phyloP scores from a whole-genome alignment of 2,329 filamentous ascomycete genomes.

The Colletotrichum orbiculare region DNA sequence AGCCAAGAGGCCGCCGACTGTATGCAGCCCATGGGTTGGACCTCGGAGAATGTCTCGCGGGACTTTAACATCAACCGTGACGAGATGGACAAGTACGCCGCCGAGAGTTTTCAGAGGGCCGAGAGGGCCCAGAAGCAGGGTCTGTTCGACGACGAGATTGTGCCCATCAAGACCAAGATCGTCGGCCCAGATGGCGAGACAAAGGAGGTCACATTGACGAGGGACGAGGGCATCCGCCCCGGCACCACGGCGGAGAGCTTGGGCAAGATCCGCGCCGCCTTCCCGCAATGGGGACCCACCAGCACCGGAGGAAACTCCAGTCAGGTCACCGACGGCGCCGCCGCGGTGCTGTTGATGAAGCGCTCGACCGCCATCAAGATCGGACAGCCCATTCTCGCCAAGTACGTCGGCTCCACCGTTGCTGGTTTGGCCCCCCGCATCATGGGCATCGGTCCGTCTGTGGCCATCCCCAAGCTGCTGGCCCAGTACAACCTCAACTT shows the following conservation, averaged over 20 bases:
- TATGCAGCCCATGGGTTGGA: constrained; percentile 97
- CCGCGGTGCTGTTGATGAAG: constrained; percentile 93
- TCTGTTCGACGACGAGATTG: constrained; percentile 94
- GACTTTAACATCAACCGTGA: constrained; percentile 89
- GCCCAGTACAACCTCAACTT: constrained; percentile 80
- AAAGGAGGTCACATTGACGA: constrained; percentile 81
- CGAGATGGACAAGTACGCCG: constrained; percentile 85
- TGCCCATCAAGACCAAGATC: constrained; percentile 83
- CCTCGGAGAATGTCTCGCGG: constrained; percentile 91
- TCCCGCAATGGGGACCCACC: constrained; percentile 87
- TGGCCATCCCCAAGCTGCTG: constrained; percentile 85
- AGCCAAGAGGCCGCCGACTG: constrained; percentile 86
- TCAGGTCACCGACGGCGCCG: constrained; percentile 94
- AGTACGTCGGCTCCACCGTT: constrained; percentile 92
- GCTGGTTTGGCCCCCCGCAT: constrained; percentile 91
- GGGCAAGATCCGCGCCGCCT: constrained; percentile 87
- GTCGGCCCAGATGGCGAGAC: constrained; percentile 86
- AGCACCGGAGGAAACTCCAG: constrained; percentile 94
- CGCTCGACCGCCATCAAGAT: constrained; percentile 88
- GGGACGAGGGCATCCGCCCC: constrained; percentile 90
- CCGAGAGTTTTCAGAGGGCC: constrained; percentile 87
- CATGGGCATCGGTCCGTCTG: constrained; percentile 91
- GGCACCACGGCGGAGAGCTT: constrained; percentile 89
- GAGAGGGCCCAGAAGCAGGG: constrained; percentile 92
- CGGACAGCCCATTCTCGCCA: constrained; percentile 90